phyloP scores from a whole-genome alignment of 495 filamentous ascomycete genomes.

The Penicillium antarcticum region DNA sequence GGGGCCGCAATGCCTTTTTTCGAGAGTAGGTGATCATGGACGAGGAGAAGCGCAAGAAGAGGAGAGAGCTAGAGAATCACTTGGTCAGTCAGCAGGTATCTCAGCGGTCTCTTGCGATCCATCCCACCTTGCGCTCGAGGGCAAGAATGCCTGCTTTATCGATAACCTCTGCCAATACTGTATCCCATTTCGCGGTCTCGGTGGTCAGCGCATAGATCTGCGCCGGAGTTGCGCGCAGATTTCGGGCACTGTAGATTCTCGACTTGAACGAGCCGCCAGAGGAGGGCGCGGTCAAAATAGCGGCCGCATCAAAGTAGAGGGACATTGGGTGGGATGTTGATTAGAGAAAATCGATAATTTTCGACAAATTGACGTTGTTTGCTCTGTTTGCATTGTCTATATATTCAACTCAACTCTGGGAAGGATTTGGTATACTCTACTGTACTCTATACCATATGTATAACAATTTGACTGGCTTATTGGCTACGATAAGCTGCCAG shows the following conservation, averaged over 20 bases:
- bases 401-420: no score
- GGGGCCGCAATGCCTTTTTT: slow-evolving; percentile 78
- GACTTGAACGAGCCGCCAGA: slow-evolving; percentile 77
- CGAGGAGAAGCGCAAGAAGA: slow-evolving; percentile 72
- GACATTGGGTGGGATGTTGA: slow-evolving; percentile 59
- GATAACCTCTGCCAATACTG: slow-evolving; percentile 79
- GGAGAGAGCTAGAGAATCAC: slow-evolving; percentile 66
- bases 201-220: slow-evolving; percentile 82
- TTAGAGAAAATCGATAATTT: slow-evolving; percentile 8
- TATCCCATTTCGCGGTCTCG: slow-evolving; percentile 88
- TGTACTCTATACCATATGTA: not conserved
- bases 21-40: slow-evolving; percentile 80
- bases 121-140: slow-evolving; percentile 74
- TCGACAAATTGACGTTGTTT: slow-evolving; percentile 1
- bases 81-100: slow-evolving; percentile 42
- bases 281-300: slow-evolving; percentile 62
- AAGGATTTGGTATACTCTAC: no score
- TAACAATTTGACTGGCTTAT: not conserved
- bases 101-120: not conserved
- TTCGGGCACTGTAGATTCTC: slow-evolving; percentile 63
- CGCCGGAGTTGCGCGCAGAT: slow-evolving; percentile 69
- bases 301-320: slow-evolving; percentile 88
- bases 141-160: slow-evolving; percentile 67
- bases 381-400: slow-evolving; percentile 30
- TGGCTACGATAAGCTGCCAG: no score